Percentiles rank a stretch among this genome's conserved stretches.
Conservation (phyloP, 768 basidiomycete genomes). For the Chiua virens region DNA sequence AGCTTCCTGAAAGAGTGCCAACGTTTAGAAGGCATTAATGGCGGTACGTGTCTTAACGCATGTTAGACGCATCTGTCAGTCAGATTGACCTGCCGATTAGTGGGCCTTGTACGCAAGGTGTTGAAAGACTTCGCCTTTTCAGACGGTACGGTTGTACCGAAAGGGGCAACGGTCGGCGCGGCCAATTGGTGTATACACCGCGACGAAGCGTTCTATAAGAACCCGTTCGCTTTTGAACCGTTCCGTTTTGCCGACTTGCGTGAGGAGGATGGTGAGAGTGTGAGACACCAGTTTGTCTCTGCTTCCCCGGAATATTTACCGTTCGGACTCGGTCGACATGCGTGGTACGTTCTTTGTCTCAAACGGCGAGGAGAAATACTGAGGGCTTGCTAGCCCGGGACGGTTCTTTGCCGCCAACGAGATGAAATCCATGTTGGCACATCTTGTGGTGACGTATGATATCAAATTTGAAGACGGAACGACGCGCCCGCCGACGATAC, state of each 20-base stretch:
- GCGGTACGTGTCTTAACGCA: conserved; percentile 13
- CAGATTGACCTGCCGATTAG: conserved; percentile 4
- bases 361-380: no score
- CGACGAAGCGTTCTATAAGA: conserved; percentile 27
- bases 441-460: conserved; percentile 33
- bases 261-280: conserved; percentile 32
- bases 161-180: conserved; percentile 29
- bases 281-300: conserved; percentile 37
- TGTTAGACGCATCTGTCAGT: conserved; percentile 1
- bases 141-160: conserved; percentile 38
- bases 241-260: conserved; percentile 46
- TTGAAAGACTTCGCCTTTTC: conserved; percentile 36
- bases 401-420: conserved; percentile 44
- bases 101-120: conserved; percentile 32
- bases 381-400: conserved; percentile 10
- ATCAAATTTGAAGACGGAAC: conserved; percentile 2
- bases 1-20: conserved; percentile 41
- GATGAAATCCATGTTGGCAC: conserved; percentile 47
- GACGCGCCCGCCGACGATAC: neutral
- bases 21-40: conserved; percentile 29
- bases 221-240: conserved; percentile 41
- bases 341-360: conserved; percentile 22
- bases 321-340: conserved; percentile 35
- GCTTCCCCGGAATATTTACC: conserved; percentile 32
- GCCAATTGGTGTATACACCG: conserved; percentile 22